Conservation (phyloP, 2,329 filamentous ascomycete genomes). For the Fusarium sambucinum region DNA sequence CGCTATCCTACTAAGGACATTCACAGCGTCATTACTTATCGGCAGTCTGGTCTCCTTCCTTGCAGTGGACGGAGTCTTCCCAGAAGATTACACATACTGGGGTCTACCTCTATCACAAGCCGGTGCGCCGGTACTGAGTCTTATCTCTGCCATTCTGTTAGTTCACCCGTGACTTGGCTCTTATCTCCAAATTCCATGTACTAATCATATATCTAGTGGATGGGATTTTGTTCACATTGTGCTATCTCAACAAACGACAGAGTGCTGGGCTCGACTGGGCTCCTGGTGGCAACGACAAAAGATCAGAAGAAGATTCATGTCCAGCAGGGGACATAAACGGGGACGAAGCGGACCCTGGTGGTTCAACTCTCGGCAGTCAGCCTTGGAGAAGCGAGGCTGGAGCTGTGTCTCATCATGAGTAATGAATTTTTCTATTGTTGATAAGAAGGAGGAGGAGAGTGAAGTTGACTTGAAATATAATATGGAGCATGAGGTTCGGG, state of each 20-base stretch:
- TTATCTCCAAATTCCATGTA: neutral
- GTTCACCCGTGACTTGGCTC: constrained; percentile 8
- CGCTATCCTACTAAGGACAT: constrained; percentile 50
- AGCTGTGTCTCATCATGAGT: constrained; percentile 42
- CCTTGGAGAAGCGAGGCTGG: constrained; percentile 40
- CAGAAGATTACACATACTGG: constrained; percentile 54
- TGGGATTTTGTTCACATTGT: constrained; percentile 44
- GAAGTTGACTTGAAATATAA: neutral
- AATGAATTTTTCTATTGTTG: constrained; percentile 23
- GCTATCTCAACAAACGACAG: constrained; percentile 38
- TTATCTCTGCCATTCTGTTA: constrained; percentile 55
- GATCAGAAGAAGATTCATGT: constrained; percentile 29
- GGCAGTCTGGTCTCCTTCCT: constrained; percentile 54
- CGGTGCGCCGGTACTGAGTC: constrained; percentile 52
- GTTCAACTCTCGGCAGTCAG: constrained; percentile 32
- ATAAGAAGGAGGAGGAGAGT: neutral
- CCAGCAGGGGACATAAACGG: constrained; percentile 20
- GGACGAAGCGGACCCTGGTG: constrained; percentile 39
- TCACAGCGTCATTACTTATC: constrained; percentile 52
- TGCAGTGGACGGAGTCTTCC: constrained; percentile 54
- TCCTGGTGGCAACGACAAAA: constrained; percentile 40
- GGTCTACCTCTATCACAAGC: constrained; percentile 48
- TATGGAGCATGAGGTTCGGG: neutral
- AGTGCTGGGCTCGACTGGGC: constrained; percentile 40
- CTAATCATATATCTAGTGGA: constrained; percentile 35